A percentile compares a stretch with the other conserved stretches of the same genome.
phyloP scores from a whole-genome alignment of 257 asterid species.

The Jasminum sambac region DNA sequence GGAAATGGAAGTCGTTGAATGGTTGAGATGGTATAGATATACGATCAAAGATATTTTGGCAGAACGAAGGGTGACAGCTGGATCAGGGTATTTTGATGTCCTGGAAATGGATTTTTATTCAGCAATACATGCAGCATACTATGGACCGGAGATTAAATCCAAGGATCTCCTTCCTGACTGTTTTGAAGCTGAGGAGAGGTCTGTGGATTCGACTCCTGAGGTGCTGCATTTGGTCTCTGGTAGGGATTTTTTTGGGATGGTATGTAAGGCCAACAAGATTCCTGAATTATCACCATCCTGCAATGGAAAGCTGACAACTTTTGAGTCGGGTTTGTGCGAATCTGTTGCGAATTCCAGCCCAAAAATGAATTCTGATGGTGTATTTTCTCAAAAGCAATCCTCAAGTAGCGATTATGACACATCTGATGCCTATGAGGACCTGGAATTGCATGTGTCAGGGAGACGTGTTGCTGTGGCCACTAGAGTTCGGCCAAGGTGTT shows the following conservation, averaged over 20 bases:
- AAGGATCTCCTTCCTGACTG: conserved; percentile 74
- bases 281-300: conserved; percentile 47
- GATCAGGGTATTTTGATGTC: conserved; percentile 80
- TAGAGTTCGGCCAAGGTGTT: conserved; percentile 58
- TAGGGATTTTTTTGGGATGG: conserved; percentile 87
- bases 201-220: conserved; percentile 58
- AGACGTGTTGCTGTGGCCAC: conserved; percentile 77
- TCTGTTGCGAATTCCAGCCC: conserved; percentile 29
- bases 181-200: conserved; percentile 97
- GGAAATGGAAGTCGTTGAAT: conserved; percentile 90
- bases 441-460: conserved; percentile 75
- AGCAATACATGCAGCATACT: conserved; percentile 80
- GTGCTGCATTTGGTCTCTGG: conserved; percentile 95
- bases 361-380: conserved; percentile 28
- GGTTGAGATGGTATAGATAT: conserved; percentile 87
- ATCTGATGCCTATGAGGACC: conserved; percentile 68
- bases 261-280: conserved; percentile 55
- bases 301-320: conserved; percentile 43
- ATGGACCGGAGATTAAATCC: conserved; percentile 84
- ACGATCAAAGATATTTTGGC: conserved; percentile 72
- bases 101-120: conserved; percentile 84
- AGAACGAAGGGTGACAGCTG: conserved; percentile 77
- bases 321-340: conserved; percentile 27
- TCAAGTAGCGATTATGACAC: conserved; percentile 27
- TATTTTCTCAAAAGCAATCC: conserved; percentile 34